phyloP scores from a whole-genome alignment of 306 rosid genomes.

The Comarum palustre region DNA sequence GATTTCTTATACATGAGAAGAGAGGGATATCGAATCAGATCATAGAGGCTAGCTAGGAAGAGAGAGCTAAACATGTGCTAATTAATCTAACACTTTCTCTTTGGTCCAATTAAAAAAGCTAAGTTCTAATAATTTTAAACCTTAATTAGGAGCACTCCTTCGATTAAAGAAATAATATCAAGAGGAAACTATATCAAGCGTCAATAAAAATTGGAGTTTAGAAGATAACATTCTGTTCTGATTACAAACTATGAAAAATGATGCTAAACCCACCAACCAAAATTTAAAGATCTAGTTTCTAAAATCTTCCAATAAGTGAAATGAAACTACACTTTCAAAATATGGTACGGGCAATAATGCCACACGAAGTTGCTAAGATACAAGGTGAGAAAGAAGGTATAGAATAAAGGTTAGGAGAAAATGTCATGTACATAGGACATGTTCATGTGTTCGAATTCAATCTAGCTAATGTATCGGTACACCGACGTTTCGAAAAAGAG shows the following conservation, averaged over 20 bases:
- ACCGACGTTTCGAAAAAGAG: neutral
- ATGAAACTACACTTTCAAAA: too few relatives aligned
- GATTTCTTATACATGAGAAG: neutral
- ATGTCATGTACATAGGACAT: neutral
- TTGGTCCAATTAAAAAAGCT: too few relatives aligned
- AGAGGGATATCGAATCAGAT: neutral
- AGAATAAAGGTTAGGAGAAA: neutral
- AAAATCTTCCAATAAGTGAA: neutral
- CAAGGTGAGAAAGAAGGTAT: neutral
- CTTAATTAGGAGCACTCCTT: too few relatives aligned
- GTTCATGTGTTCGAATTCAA: neutral
- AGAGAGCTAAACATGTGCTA: neutral
- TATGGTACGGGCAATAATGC: neutral
- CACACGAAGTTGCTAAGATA: neutral
- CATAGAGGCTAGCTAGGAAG: neutral
- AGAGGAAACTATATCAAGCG: too few relatives aligned
- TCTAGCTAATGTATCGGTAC: neutral
- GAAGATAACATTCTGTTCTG: neutral
- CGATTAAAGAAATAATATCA: too few relatives aligned
- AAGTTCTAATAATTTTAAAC: too few relatives aligned
- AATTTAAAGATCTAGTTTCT: too few relatives aligned
- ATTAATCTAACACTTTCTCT: too few relatives aligned
- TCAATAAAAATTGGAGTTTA: too few relatives aligned
- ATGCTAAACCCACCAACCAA: neutral
- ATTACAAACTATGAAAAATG: neutral